Conservation (phyloP, 345 rosid species). For the Abelmoschus esculentus region DNA sequence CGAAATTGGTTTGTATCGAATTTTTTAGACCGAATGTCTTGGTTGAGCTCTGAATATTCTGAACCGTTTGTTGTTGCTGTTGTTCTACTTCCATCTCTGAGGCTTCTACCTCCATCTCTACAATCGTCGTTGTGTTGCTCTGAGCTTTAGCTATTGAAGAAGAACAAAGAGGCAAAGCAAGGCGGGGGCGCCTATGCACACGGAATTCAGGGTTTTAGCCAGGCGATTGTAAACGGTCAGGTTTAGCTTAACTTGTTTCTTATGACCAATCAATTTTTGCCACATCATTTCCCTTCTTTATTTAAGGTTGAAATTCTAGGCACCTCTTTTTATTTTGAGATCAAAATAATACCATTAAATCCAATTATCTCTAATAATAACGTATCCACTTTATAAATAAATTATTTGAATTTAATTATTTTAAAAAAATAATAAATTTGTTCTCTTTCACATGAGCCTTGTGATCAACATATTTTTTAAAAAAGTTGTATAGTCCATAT, state of each 20-base stretch:
- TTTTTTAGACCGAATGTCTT: conserved; percentile 61
- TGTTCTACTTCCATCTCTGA: conserved; percentile 58
- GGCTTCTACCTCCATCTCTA: conserved; percentile 32
- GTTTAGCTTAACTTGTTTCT: not conserved
- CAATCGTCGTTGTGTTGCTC: not conserved
- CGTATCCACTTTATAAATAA: too few species aligned
- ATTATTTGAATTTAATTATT: too few species aligned
- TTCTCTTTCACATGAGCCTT: too few species aligned
- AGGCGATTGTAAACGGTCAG: not conserved
- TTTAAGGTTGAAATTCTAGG: not conserved
- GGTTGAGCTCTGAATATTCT: conserved; percentile 10
- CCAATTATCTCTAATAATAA: too few species aligned
- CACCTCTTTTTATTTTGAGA: too few species aligned
- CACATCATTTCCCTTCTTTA: not conserved
- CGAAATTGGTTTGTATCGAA: conserved; percentile 78
- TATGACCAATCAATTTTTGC: not conserved
- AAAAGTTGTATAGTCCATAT: too few species aligned
- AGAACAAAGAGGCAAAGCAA: not conserved
- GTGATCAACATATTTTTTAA: too few species aligned
- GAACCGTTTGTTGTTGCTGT: conserved; percentile 11
- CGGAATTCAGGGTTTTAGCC: conserved; percentile 20
- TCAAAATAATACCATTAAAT: too few species aligned
- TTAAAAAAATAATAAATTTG: too few species aligned
- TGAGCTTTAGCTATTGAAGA: not conserved
- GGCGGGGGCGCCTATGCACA: not conserved